Evolutionary conservation across 1,284 basidiomycete genomes (phyloP), one percentile per base, ranked within the genome.

Genomic region (Ustilago nuda): DNA sequence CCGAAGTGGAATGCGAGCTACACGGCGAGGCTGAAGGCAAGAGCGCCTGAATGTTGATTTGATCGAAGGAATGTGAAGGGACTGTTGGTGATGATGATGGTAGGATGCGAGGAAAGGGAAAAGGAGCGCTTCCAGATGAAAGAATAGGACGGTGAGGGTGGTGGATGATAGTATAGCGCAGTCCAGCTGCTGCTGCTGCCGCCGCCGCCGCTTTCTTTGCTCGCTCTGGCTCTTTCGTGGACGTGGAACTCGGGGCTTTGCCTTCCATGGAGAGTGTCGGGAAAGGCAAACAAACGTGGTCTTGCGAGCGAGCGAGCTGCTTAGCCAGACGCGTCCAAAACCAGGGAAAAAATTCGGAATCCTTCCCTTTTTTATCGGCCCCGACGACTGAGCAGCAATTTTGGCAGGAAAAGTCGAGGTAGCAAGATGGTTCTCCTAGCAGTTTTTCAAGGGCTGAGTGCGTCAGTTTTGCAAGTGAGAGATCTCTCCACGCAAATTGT

Each of bases 311-410:
- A 23, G 23, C 23, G 23, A 27, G 23, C 23, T 19, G 41, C 32
- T 32, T 46, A 46, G 43, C n/a, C 45, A 48, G 56, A 57, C 56
- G 56, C 56, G 56, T 30, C 32, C 9, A 43, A 43, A 43, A 43
- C 13, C 13, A 33, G 27, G 43, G 56, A 48, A 57, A 48, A 48
- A 23, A 48, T 36, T 56, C 30, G 39, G n/a, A 17, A 15, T 45
- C 41, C n/a, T 45, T 27, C n/a, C 27, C 11, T 19, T 30, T 32
- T 32, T 4, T n/a, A n/a, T 35, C 36, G 32, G 13, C 43, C 7
- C 7, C 30, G 32, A n/a, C 56, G 43, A 57, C 56, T 57, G 23
- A 27, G 23, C 43, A 57, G 56, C 56, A 32, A 46, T 56, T 56
- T 27, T 41, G 15, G 39, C 7, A 19, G 3, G 11, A 43, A 56